Conservation (phyloP, 2,329 filamentous ascomycete species). For the Talaromyces pinophilus region DNA sequence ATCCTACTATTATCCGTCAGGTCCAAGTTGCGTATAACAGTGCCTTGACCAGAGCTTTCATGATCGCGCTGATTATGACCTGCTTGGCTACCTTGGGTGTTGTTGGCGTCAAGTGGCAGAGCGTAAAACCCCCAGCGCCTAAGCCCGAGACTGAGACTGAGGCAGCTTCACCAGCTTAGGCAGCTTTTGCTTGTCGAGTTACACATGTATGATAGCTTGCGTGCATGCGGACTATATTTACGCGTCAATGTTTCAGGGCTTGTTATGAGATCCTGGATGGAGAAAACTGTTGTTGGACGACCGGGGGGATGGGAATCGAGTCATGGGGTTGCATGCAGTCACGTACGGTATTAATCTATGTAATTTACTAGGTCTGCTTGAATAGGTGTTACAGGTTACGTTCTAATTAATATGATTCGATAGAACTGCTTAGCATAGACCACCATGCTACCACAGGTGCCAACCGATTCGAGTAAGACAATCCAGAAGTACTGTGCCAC, state of each 20-base stretch:
- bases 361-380: not conserved
- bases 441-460: not conserved
- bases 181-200: not conserved
- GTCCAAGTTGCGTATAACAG: not conserved
- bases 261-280: not conserved
- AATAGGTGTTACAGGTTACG: not conserved
- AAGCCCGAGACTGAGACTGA: not conserved
- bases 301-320: not conserved
- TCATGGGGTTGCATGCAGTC: not conserved
- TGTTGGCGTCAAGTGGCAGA: constrained; percentile 4
- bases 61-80: not conserved
- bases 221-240: not conserved
- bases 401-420: not conserved
- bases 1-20: not conserved
- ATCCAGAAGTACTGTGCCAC: not conserved
- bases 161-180: not conserved
- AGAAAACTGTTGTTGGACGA: not conserved
- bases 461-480: not conserved
- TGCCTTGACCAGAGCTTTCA: not conserved
- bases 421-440: not conserved
- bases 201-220: not conserved
- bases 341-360: not conserved
- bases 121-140: not conserved
- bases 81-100: not conserved
- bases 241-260: not conserved